phyloP scores from a whole-genome alignment of 148 eudicot genomes.

The Fagopyrum tataricum region DNA sequence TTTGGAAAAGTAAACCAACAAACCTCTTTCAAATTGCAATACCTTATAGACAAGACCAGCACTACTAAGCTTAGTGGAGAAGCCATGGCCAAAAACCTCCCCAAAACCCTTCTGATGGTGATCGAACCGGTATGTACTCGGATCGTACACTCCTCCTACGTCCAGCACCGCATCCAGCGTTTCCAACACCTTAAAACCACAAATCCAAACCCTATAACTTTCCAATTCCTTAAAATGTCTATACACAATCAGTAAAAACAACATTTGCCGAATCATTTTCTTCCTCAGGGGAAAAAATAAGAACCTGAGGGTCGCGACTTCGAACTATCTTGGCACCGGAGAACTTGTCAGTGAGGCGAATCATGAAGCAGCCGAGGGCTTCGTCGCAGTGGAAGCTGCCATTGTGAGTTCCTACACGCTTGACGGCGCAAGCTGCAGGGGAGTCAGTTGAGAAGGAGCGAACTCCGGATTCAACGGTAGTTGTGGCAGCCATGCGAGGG shows the following conservation, averaged over 20 bases:
- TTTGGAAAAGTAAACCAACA: constrained; percentile 6
- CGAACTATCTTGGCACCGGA: constrained; percentile 54
- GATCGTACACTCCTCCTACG: constrained; percentile 89
- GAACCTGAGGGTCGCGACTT: constrained; percentile 67
- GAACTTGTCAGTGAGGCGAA: constrained; percentile 63
- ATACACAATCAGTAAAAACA: neutral
- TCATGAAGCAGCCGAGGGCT: constrained; percentile 90
- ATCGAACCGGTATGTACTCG: constrained; percentile 61
- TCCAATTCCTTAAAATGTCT: neutral
- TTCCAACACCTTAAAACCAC: constrained; percentile 52
- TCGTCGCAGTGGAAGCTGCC: constrained; percentile 97
- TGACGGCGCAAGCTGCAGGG: constrained; percentile 20
- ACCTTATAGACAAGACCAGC: constrained; percentile 94
- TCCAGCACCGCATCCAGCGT: constrained; percentile 84
- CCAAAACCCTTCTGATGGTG: constrained; percentile 93
- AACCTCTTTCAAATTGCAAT: neutral
- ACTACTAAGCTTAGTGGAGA: constrained; percentile 78
- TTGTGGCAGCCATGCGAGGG: constrained; percentile 27
- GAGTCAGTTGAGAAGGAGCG: constrained; percentile 32
- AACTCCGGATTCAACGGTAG: constrained; percentile 19
- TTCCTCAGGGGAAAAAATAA: neutral
- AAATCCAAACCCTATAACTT: constrained; percentile 8
- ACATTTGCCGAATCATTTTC: neutral
- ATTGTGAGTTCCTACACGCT: constrained; percentile 76
- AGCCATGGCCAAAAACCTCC: constrained; percentile 92